Evolutionary conservation across 1,139 yeast species (phyloP), one percentile per base, ranked within the genome.

Genomic region (Tardiomyces depauwii): DNA sequence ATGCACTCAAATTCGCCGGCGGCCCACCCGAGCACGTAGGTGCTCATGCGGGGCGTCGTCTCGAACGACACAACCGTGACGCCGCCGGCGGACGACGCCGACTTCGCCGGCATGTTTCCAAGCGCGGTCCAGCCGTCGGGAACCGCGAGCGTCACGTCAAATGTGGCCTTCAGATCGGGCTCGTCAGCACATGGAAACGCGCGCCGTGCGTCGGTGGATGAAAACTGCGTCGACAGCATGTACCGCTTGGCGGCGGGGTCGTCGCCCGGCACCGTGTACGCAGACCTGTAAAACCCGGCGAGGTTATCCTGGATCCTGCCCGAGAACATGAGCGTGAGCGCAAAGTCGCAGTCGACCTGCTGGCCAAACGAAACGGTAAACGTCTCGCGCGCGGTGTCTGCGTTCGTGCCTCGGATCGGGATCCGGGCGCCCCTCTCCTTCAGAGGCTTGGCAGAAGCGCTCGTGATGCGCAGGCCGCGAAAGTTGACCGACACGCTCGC

Each of bases 141-240:
- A 5, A 21, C 25, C 25, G 78, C 70, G 52, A 85, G 67, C 27
- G 79, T 71, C 49, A 85, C 75, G 48, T 76, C 77, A 57, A 79
- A 84, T 19, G 85, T 75, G 10, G 93, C 85, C 65, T 84, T 84
- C 51, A 80, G 70, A 47, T 77, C 74, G 27, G 94, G 94, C 62
- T 83, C 93, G 61, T 83, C 93, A 53, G 82, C 77, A 59, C 86
- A 82, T 16, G 94, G 94, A 67, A 84, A 81, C 1, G 93, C 89
- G 58, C 87, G 74, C 63, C 94, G 78, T 45, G 89, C 86, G 61
- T 83, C 89, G 25, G 89, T 82, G 33, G 94, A 84, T 65, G 84
- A 93, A 74, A 84, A 81, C 66, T 84, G 94, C 41, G 94, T 84
- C 36, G 89, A 78, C 42, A 85, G 81, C 71, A 82, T 74, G 52